Base-by-base conservation (phyloP, 345 rosid genomes). In the Arabidopsis arenosa region DNA sequence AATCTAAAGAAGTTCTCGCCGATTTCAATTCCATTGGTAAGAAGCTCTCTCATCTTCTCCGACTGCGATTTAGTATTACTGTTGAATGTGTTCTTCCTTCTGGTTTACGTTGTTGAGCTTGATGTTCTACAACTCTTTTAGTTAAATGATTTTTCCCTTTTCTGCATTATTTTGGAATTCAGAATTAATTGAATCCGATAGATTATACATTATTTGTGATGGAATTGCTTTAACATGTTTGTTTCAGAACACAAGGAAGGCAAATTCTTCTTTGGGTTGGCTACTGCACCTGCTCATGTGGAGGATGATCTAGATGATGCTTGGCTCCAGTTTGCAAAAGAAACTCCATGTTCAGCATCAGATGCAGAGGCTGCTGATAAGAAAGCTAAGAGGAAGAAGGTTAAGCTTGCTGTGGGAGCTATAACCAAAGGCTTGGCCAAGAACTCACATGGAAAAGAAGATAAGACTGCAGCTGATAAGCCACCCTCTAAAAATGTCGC, bases 231-330 rank as follows among this genome's bases (percentile, higher is more conserved):
- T 4, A 30, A 21, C 12, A 17, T 30, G 70, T 76, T 39, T 56
- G 65, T 47, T 71, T 65, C 72, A 77, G 80, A 63, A 63, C 60
- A 83, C 37, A 79, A 53, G 73, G 72, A 77, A 40, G 55, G 75
- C 17, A 81, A 67, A n/a, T 94, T 94, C 82, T 91, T 94, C 93
- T 94, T 90, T 78, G 98, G 98, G 71, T 85, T 94, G 85, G 98
- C 97, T 44, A 94, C 98, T 4, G 98, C 97, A 4, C 96, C 98
- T 33, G 97, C 97, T 30, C 97, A 91, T 75, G 97, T 86, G 33
- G 98, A 92, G 80, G 98, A 94, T 82, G 80, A 79, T 79, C 93
- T 94, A 26, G 11, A 90, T 67, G 98, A 94, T 84, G 96, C 97
- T 73, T 94, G 98, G 98, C 85, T 91, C 15, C 84, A 86, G 81